Percentiles rank a stretch among this genome's conserved stretches.
These are phyloP conservation scores for Marsdenia floribunda DNA, from an alignment of 257 asterid species.

Conservation along the genomic window DNA sequence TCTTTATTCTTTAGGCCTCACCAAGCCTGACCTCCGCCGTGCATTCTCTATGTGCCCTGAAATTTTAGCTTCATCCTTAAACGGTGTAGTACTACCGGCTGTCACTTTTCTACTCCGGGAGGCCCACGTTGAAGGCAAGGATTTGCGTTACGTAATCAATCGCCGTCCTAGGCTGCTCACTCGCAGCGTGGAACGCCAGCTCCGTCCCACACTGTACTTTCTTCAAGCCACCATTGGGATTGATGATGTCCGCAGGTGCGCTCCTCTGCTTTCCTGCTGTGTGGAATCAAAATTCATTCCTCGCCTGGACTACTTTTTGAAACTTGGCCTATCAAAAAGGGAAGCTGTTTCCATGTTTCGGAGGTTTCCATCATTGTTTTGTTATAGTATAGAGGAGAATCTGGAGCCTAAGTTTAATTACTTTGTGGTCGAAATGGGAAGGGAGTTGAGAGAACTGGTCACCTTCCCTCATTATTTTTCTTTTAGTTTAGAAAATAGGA, in stretches of 20 bases:
- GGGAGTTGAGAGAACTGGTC: conserved; percentile 71
- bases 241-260: conserved; percentile 49
- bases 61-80: conserved; percentile 42
- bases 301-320: conserved; percentile 62
- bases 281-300: conserved; percentile 81
- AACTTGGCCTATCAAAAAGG: conserved; percentile 58
- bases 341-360: conserved; percentile 60
- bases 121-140: conserved; percentile 45
- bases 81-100: conserved; percentile 48
- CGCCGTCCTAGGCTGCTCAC: conserved; percentile 81
- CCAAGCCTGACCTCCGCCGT: conserved; percentile 56
- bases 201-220: conserved; percentile 81
- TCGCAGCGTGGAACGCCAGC: conserved; percentile 49
- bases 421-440: conserved; percentile 84
- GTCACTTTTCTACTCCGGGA: conserved; percentile 79
- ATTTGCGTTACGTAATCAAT: conserved; percentile 68
- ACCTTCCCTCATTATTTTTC: conserved; percentile 88
- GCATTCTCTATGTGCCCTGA: conserved; percentile 82
- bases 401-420: conserved; percentile 77
- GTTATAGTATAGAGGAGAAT: conserved; percentile 78
- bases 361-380: conserved; percentile 76
- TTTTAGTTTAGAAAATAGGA: conserved; percentile 82
- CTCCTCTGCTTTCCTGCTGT: conserved; percentile 66
- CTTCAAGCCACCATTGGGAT: conserved; percentile 77
- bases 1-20: conserved; percentile 55